phyloP scores from a whole-genome alignment of 192 early-diverging fungal genomes.

The Irineochytrium annulatum region DNA sequence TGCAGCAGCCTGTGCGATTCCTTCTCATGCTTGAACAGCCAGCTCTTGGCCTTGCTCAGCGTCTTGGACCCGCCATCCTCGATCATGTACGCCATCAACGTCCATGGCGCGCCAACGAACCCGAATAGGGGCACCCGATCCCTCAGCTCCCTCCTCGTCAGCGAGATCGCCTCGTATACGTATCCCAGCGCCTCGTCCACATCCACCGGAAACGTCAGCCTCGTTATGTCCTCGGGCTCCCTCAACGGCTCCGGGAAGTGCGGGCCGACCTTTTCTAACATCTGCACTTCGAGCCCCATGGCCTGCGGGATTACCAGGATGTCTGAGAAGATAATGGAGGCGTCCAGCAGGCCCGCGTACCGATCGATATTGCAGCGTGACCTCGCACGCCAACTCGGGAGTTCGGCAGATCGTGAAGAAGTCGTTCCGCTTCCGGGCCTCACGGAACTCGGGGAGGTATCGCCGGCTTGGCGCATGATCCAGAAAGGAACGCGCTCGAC shows the following conservation, averaged over 20 bases:
- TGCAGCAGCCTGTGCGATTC: constrained; percentile 73
- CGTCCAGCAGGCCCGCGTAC: constrained; percentile 84
- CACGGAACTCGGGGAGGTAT: constrained; percentile 96
- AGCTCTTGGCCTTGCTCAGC: constrained; percentile 83
- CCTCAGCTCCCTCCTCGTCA: constrained; percentile 78
- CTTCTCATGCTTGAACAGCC: constrained; percentile 77
- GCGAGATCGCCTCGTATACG: constrained; percentile 90
- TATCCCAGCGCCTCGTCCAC: constrained; percentile 76
- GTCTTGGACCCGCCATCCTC: constrained; percentile 95
- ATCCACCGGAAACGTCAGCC: constrained; percentile 61
- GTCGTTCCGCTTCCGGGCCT: constrained; percentile 74
- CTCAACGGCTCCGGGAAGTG: constrained; percentile 81
- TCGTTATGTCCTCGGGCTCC: constrained; percentile 63
- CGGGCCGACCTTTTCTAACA: constrained; percentile 88
- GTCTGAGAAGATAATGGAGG: constrained; percentile 98
- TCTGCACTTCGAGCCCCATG: constrained; percentile 89
- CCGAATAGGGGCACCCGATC: constrained; percentile 91
- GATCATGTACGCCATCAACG: constrained; percentile 98
- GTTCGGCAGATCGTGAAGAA: constrained; percentile 95
- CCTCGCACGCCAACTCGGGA: constrained; percentile 84
- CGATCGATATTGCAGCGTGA: constrained; percentile 97
- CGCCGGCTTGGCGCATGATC: constrained; percentile 99
- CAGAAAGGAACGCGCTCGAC: constrained; percentile 77
- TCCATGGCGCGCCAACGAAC: constrained; percentile 97
- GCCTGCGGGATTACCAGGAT: constrained; percentile 98